Percentiles rank a stretch among this genome's conserved stretches.
These are phyloP conservation scores for Chaetomidium leptoderma DNA, from an alignment of 495 filamentous ascomycete species.

Conservation along the genomic window DNA sequence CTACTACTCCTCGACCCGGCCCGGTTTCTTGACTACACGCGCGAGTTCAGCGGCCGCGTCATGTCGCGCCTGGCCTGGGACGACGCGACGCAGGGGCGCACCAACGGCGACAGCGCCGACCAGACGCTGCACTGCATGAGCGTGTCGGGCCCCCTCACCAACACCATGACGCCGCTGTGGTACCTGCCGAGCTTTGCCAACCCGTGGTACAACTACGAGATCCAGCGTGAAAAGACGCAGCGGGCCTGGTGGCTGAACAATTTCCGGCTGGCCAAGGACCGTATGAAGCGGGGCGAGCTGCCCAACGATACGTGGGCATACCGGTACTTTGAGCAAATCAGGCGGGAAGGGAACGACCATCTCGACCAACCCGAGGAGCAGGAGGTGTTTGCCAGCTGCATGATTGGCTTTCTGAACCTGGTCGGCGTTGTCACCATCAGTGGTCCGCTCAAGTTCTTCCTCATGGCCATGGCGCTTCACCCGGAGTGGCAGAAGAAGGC, in stretches of 20 bases:
- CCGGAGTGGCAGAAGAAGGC: slow-evolving; percentile 47
- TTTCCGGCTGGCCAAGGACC: slow-evolving; percentile 39
- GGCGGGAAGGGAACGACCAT: slow-evolving; percentile 33
- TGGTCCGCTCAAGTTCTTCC: slow-evolving; percentile 46
- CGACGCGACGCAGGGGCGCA: slow-evolving; percentile 40
- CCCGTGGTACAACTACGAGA: slow-evolving; percentile 45
- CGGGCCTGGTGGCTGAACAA: slow-evolving; percentile 44
- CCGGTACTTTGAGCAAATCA: slow-evolving; percentile 44
- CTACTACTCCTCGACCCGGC: slow-evolving; percentile 42
- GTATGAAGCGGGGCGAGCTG: slow-evolving; percentile 36
- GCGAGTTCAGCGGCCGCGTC: slow-evolving; percentile 45
- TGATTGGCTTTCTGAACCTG: slow-evolving; percentile 47
- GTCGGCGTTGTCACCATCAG: slow-evolving; percentile 48
- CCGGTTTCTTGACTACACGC: slow-evolving; percentile 42
- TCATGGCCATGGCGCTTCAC: slow-evolving; percentile 47
- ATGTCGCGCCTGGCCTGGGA: slow-evolving; percentile 49
- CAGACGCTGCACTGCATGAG: slow-evolving; percentile 46
- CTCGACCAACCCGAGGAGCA: slow-evolving; percentile 39
- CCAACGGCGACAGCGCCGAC: slow-evolving; percentile 44
- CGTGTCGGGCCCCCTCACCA: slow-evolving; percentile 45
- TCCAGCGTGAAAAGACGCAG: slow-evolving; percentile 39
- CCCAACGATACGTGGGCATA: slow-evolving; percentile 44
- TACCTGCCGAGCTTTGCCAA: slow-evolving; percentile 37
- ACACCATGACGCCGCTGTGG: slow-evolving; percentile 47
- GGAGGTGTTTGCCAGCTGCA: slow-evolving; percentile 45